phyloP scores from a whole-genome alignment of 768 basidiomycete genomes.

The Russula lepida region DNA sequence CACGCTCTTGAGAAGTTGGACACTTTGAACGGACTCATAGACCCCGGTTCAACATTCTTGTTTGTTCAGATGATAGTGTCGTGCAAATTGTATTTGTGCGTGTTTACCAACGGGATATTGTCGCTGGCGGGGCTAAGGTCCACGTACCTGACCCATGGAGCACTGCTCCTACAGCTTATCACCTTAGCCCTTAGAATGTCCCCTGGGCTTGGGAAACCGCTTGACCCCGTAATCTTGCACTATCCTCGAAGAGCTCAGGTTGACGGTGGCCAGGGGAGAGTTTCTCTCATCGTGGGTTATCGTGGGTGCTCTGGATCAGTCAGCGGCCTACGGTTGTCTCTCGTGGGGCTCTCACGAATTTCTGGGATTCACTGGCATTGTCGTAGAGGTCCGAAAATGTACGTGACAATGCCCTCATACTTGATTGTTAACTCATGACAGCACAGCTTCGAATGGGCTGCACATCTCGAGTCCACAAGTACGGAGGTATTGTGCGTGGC shows the following conservation, averaged over 20 bases:
- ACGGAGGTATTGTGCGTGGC: too few species aligned
- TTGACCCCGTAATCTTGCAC: not conserved
- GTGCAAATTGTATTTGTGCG: not conserved
- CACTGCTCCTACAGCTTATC: not conserved
- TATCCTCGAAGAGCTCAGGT: constrained; percentile 1
- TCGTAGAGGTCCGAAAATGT: too few species aligned
- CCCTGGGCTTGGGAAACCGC: not conserved
- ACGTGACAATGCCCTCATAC: too few species aligned
- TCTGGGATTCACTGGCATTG: too few species aligned
- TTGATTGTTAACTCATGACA: not conserved
- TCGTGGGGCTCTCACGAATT: too few species aligned
- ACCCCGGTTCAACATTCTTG: constrained; percentile 6
- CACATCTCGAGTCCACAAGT: too few species aligned
- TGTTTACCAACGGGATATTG: not conserved
- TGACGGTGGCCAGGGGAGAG: constrained; percentile 1
- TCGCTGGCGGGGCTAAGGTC: not conserved
- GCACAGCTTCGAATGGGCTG: constrained; percentile 1
- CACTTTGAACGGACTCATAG: not conserved
- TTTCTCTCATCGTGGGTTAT: not conserved
- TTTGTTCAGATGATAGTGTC: constrained; percentile 1
- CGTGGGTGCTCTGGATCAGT: constrained; percentile 9
- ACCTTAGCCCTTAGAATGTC: not conserved
- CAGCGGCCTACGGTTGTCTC: not conserved
- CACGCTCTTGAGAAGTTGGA: not conserved
- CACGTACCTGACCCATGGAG: too few species aligned